phyloP scores from a whole-genome alignment of 768 basidiomycete species.

The Boletus patriciae region DNA sequence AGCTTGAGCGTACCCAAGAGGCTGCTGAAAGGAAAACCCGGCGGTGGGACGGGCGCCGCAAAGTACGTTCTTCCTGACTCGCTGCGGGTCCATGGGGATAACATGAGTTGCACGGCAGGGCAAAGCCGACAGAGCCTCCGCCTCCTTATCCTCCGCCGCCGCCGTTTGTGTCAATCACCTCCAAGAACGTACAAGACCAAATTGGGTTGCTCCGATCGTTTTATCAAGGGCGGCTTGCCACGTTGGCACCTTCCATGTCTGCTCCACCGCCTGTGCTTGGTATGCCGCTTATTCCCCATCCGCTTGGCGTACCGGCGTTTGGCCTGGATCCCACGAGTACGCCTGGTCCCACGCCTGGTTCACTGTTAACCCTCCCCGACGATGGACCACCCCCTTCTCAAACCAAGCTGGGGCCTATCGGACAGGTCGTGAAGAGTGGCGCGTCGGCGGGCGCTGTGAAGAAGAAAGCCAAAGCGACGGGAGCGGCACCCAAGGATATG shows the following conservation, averaged over 20 bases:
- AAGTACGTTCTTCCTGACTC: constrained; percentile 44
- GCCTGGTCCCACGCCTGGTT: neutral
- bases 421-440: constrained; percentile 63
- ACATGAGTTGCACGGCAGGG: constrained; percentile 36
- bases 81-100: neutral
- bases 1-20: constrained; percentile 76
- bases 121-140: constrained; percentile 71
- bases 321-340: neutral
- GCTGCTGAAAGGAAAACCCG: constrained; percentile 66
- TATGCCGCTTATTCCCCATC: constrained; percentile 19
- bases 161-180: constrained; percentile 70
- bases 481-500: constrained; percentile 25
- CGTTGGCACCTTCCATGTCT: constrained; percentile 35
- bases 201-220: constrained; percentile 82
- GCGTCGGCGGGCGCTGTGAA: constrained; percentile 50
- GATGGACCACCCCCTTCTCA: constrained; percentile 59
- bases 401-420: constrained; percentile 75
- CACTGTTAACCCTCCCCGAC: constrained; percentile 53
- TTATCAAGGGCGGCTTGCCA: constrained; percentile 59
- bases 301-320: constrained; percentile 1
- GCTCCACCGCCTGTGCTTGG: constrained; percentile 19
- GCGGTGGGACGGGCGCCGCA: constrained; percentile 39
- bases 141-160: constrained; percentile 85
- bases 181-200: constrained; percentile 66
- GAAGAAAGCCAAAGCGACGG: constrained; percentile 50